Percentiles rank a stretch among this genome's conserved stretches.
These are phyloP conservation scores for Erucastrum elatum DNA, from an alignment of 345 rosid species.

Conservation along the genomic window DNA sequence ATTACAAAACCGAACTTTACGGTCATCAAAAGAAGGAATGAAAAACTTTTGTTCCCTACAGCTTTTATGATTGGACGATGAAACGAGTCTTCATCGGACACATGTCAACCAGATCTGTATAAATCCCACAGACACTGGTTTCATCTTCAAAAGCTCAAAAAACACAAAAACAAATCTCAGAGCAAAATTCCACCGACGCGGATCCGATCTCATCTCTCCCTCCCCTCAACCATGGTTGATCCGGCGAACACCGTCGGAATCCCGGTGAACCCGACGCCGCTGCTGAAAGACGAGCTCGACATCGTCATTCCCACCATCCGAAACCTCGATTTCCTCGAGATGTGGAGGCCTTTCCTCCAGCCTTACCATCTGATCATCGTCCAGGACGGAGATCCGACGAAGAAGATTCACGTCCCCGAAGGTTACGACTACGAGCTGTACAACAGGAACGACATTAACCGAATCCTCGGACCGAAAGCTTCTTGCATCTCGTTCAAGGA, in stretches of 20 bases:
- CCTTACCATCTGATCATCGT: constrained; percentile 94
- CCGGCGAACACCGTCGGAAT: constrained; percentile 51
- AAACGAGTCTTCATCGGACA: background rate
- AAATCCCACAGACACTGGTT: background rate
- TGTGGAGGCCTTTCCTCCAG: constrained; percentile 97
- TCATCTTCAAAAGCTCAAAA: constrained; percentile 1
- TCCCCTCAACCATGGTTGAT: constrained; percentile 44
- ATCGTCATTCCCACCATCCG: constrained; percentile 94
- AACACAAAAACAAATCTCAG: background rate
- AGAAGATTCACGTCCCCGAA: constrained; percentile 77
- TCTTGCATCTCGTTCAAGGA: constrained; percentile 95
- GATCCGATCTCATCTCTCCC: constrained; percentile 26
- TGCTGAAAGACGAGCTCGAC: constrained; percentile 83
- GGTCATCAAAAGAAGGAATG: constrained; percentile 18
- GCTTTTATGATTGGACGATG: background rate
- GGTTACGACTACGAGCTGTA: constrained; percentile 94
- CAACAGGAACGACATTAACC: constrained; percentile 86
- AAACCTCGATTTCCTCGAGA: constrained; percentile 91
- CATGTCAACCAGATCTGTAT: constrained; percentile 25
- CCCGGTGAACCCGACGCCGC: constrained; percentile 42
- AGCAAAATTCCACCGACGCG: background rate
- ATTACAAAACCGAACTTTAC: constrained; percentile 17
- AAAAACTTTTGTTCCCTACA: constrained; percentile 17
- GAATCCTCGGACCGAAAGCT: constrained; percentile 89
- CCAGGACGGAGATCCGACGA: constrained; percentile 94